Base-by-base conservation (phyloP, 768 basidiomycete genomes). In the Termitomyces sp. region DNA sequence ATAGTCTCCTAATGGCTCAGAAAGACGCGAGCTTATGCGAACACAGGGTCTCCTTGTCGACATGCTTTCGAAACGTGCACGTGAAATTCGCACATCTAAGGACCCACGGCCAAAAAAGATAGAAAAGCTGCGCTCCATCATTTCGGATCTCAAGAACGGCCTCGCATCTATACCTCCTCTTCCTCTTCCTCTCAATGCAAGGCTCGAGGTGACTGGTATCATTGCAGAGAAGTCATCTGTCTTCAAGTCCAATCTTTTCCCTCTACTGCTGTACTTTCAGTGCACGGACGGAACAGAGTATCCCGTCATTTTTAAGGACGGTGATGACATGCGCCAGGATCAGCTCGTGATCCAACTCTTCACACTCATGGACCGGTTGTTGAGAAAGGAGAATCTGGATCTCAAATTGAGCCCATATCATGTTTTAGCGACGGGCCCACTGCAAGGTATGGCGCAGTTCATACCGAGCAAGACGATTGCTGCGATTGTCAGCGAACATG, bases 311-410 rank as follows among this genome's bases (percentile, higher is more conserved):
- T 98, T 98, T 80, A 99, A 98, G 71, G 95, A 98, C 62, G 97
- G 97, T 14, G 97, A 98, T 66, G 97, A 99, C 66, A 88, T 98
- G 79, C 86, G 97, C 21, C 97, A 99, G 69, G 97, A 99, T 67
- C 97, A 99, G 68, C 83, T 99, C 37, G 95, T 98, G 26, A 88
- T 98, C 48, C 97, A 99, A 69, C 78, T 98, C n/a, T 95, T 99
- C 70, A 97, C 94, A 15, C 82, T 99, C 26, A 99, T 99, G 97
- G 94, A 99, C 66, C 80, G 90, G 46, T 70, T 99, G 24, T 71
- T 98, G 58, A 76, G 93, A 55, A 96, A 95, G 71, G 97, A 98
- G 74, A 97, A 97, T 66, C 69, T 99, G 51, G 97, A 98, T 66
- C 74, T 98, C 55, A 91, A 93, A 66, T 68, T 99, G 54, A 93